A percentile compares a stretch with the other conserved stretches of the same genome.
These are phyloP conservation scores for Comarum palustre DNA, from an alignment of 306 rosid genomes.

Conservation along the genomic window DNA sequence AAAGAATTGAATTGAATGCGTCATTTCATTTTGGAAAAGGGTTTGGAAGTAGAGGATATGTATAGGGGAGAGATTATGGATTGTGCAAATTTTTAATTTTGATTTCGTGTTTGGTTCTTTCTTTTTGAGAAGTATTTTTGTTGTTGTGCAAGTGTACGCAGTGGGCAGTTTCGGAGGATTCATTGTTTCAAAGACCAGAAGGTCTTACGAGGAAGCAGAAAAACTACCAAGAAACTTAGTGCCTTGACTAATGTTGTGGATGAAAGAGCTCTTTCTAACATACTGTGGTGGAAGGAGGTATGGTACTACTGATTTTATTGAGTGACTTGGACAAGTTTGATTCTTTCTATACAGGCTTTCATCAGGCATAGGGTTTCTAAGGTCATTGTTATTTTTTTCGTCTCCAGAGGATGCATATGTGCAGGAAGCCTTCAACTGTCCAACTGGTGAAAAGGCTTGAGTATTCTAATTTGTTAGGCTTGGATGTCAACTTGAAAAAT, in stretches of 20 bases:
- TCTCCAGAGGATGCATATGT: conserved; percentile 61
- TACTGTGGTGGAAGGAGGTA: conserved; percentile 93
- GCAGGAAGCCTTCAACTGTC: conserved; percentile 70
- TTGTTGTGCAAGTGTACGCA: conserved; percentile 21
- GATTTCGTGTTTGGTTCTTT: conserved; percentile 1
- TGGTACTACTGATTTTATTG: conserved; percentile 7
- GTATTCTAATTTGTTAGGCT: conserved; percentile 83
- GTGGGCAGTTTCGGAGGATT: conserved; percentile 37
- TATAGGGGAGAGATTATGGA: too few relatives aligned
- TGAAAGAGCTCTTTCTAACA: conserved; percentile 70
- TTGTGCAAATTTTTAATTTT: background rate
- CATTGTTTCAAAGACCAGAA: conserved; percentile 43
- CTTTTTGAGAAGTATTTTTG: conserved; percentile 1
- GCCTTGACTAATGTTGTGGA: conserved; percentile 38
- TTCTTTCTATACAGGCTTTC: background rate
- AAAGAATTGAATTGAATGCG: background rate
- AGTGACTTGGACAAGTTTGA: conserved; percentile 6
- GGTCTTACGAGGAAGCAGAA: conserved; percentile 45
- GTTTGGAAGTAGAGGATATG: background rate
- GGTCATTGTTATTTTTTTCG: background rate
- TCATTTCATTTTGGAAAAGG: background rate
- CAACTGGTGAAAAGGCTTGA: conserved; percentile 69
- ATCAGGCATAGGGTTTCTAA: background rate
- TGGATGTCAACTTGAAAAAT: conserved; percentile 62
- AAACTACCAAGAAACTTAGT: conserved; percentile 50